Conservation (phyloP, 192 early-diverging fungal species). For the Backusella macrospora region DNA sequence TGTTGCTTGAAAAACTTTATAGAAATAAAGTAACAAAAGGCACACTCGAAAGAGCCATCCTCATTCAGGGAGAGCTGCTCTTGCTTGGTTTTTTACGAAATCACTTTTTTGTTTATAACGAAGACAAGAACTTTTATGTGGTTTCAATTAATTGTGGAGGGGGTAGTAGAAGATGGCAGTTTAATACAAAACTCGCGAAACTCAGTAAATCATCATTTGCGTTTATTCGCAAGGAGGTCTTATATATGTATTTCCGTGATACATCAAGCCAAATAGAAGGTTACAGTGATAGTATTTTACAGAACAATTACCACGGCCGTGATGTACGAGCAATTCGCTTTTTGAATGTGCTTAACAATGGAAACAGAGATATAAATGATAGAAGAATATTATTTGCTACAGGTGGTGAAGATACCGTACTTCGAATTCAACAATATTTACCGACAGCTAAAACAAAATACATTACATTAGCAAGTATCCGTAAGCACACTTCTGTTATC, state of each 20-base stretch:
- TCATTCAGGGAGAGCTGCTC: constrained; percentile 53
- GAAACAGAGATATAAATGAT: neutral
- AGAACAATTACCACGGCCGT: constrained; percentile 60
- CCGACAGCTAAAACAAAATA: neutral
- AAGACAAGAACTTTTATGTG: constrained; percentile 63
- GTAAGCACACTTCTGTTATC: constrained; percentile 61
- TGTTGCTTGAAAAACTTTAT: constrained; percentile 56
- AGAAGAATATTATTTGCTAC: constrained; percentile 51
- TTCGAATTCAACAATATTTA: constrained; percentile 59
- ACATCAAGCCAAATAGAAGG: constrained; percentile 40
- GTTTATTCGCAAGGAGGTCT: constrained; percentile 57
- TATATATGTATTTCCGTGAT: constrained; percentile 50
- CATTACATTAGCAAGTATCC: constrained; percentile 28
- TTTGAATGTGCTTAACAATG: constrained; percentile 16
- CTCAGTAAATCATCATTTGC: constrained; percentile 58
- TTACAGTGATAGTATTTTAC: constrained; percentile 59
- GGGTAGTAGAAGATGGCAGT: constrained; percentile 72
- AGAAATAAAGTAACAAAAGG: constrained; percentile 73
- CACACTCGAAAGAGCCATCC: constrained; percentile 67
- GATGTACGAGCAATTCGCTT: constrained; percentile 64
- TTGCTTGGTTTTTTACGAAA: constrained; percentile 76
- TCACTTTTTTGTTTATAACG: constrained; percentile 72
- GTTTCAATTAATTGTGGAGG: constrained; percentile 76
- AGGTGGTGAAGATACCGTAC: constrained; percentile 57
- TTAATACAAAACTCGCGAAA: constrained; percentile 49